phyloP scores from a whole-genome alignment of 805 yeast species.

The Myxozyma sirexii region DNA sequence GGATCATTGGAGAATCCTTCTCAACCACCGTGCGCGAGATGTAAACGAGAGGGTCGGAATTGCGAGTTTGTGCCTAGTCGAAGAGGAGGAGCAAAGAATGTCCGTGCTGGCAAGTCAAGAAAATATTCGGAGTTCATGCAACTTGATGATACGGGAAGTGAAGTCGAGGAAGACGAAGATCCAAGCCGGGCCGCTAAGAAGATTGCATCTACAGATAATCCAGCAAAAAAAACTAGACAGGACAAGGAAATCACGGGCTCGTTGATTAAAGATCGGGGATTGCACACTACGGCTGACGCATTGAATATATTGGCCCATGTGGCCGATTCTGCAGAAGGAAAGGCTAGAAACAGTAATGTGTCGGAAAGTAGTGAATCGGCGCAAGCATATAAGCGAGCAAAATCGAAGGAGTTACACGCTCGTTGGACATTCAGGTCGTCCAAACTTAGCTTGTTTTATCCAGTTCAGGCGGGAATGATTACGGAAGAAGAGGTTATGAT shows the following conservation, averaged over 20 bases:
- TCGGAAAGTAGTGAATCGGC: conserved; percentile 4
- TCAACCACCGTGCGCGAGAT: conserved; percentile 83
- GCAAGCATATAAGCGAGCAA: neutral
- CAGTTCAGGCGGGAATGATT: conserved; percentile 52
- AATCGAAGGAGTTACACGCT: conserved; percentile 5
- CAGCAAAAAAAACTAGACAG: conserved; percentile 2
- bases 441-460: conserved; percentile 25
- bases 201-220: neutral
- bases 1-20: conserved; percentile 73
- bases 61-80: conserved; percentile 70
- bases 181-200: neutral
- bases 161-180: conserved; percentile 8
- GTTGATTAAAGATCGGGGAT: conserved; percentile 36
- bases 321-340: conserved; percentile 37
- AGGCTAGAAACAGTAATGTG: conserved; percentile 8
- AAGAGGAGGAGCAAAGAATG: conserved; percentile 54
- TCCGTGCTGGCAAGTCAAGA: conserved; percentile 42
- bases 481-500: conserved; percentile 49
- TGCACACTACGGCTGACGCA: conserved; percentile 46
- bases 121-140: conserved; percentile 9
- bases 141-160: neutral
- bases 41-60: conserved; percentile 77
- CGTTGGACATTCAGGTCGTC: conserved; percentile 32
- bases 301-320: conserved; percentile 46
- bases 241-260: conserved; percentile 18